phyloP scores from a whole-genome alignment of 2,329 filamentous ascomycete species.

The Madurella fahalii region DNA sequence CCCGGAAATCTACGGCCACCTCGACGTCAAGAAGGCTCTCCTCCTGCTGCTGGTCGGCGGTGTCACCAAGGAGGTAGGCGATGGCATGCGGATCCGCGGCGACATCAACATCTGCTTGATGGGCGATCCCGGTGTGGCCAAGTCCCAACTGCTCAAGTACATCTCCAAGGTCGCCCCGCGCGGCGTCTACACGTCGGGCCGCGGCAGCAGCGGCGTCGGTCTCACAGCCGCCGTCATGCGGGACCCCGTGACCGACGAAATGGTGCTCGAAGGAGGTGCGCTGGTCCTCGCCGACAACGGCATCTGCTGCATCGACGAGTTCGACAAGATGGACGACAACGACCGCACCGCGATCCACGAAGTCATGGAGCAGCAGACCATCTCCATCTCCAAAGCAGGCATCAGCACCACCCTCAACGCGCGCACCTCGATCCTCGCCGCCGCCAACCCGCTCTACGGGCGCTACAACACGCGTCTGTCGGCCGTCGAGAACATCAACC shows the following conservation, averaged over 20 bases:
- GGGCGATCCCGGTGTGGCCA: conserved; percentile 99
- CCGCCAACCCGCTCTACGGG: conserved; percentile 94
- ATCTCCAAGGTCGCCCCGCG: conserved; percentile 97
- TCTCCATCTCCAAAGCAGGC: conserved; percentile 74
- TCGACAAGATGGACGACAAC: conserved; percentile 85
- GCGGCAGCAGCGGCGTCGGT: conserved; percentile 77
- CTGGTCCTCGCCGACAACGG: conserved; percentile 78
- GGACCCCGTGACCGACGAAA: conserved; percentile 77
- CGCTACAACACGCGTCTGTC: conserved; percentile 97
- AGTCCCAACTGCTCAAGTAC: conserved; percentile 96
- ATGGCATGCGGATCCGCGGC: conserved; percentile 97
- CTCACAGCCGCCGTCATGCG: conserved; percentile 80
- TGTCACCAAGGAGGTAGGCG: conserved; percentile 93
- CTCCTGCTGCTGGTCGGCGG: conserved; percentile 93
- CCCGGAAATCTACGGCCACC: conserved; percentile 92
- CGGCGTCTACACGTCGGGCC: conserved; percentile 78
- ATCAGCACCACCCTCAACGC: conserved; percentile 82
- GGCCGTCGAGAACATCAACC: conserved; percentile 97
- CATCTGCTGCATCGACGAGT: conserved; percentile 83
- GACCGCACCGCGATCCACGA: conserved; percentile 81
- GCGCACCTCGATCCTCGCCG: conserved; percentile 89
- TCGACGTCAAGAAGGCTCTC: conserved; percentile 96
- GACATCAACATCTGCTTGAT: conserved; percentile 99
- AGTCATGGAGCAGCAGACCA: conserved; percentile 86
- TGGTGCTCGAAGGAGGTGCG: conserved; percentile 77